These are phyloP conservation scores for Nicotiana paniculata DNA, from an alignment of 257 asterid species.

Conservation along the genomic window DNA sequence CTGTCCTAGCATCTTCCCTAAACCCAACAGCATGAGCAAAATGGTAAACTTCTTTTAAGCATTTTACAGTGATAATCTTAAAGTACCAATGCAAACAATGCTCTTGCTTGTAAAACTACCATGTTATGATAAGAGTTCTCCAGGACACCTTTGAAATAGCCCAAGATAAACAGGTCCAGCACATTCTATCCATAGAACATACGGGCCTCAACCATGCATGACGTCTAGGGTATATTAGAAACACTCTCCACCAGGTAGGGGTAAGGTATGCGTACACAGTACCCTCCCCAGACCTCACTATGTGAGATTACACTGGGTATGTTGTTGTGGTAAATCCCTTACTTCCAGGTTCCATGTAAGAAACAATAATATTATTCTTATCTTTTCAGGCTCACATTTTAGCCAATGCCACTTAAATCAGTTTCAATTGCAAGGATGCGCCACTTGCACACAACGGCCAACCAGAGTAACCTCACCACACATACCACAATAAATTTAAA, in stretches of 20 bases:
- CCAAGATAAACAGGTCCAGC: background rate
- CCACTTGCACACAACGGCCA: background rate
- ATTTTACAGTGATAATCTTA: background rate
- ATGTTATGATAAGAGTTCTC: background rate
- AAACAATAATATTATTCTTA: background rate
- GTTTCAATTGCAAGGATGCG: background rate
- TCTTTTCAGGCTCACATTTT: background rate
- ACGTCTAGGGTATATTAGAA: background rate
- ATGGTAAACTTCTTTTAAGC: background rate
- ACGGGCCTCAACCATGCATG: background rate
- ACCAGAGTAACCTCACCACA: background rate
- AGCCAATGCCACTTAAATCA: background rate
- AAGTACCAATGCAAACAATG: background rate
- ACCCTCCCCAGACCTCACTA: too few relatives aligned
- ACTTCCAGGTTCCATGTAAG: background rate
- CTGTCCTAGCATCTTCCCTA: constrained; percentile 93
- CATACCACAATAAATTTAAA: background rate
- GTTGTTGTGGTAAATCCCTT: background rate
- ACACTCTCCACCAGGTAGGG: too few relatives aligned
- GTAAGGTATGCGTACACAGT: too few relatives aligned
- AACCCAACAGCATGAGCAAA: background rate
- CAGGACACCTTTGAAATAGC: background rate
- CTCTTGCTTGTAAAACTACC: background rate
- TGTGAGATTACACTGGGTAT: too few relatives aligned
- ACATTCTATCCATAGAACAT: background rate